phyloP scores from a whole-genome alignment of 805 yeast genomes.

The Kluyveromyces dobzhanskii region DNA sequence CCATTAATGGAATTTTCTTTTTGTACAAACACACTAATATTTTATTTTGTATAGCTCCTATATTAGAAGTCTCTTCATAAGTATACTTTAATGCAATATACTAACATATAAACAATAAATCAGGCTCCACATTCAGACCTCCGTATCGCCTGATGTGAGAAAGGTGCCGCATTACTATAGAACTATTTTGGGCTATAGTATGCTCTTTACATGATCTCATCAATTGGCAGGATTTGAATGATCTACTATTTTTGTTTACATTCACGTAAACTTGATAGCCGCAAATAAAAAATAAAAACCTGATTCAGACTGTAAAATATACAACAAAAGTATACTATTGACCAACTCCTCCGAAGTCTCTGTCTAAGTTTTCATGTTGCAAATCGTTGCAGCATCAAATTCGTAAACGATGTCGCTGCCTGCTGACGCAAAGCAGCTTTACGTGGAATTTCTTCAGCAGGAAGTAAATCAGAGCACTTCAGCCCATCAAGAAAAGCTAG shows the following conservation, averaged over 20 bases:
- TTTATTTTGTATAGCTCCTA: constrained; percentile 7
- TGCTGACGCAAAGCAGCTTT: constrained; percentile 42
- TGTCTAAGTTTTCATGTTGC: no score
- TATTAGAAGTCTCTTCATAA: constrained; percentile 2
- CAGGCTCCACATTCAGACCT: no score
- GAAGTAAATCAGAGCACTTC: constrained; percentile 36
- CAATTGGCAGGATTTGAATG: no score
- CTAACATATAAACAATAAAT: constrained; percentile 1
- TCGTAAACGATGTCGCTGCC: constrained; percentile 19
- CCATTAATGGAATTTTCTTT: constrained; percentile 2
- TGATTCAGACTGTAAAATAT: no score
- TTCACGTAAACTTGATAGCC: constrained; percentile 1
- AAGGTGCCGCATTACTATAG: no score
- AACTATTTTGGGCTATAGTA: no score
- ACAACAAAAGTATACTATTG: no score
- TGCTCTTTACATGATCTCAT: no score
- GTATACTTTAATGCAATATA: constrained; percentile 6
- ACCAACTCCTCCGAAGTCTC: no score
- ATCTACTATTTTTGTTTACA: no score
- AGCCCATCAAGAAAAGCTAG: constrained; percentile 43
- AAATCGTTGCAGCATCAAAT: no score
- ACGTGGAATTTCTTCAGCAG: constrained; percentile 51
- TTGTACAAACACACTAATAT: constrained; percentile 3
- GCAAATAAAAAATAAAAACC: constrained; percentile 1
- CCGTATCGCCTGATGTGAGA: no score